Percentiles rank a stretch among this genome's conserved stretches.
Conservation (phyloP, 2,329 filamentous ascomycete species). For the Cercospora berteroae region DNA sequence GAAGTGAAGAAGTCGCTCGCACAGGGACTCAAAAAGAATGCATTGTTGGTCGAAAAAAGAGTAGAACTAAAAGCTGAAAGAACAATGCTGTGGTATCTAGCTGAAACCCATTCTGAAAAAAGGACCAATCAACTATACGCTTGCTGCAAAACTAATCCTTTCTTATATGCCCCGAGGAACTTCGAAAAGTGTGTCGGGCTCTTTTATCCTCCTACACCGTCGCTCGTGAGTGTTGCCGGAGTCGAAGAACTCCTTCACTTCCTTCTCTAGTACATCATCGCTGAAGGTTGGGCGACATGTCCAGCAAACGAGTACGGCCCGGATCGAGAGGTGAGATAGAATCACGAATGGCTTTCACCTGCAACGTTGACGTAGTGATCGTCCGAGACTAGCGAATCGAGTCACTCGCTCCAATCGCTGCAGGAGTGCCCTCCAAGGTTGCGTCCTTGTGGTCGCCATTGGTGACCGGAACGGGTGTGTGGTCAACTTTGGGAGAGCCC, state of each 20-base stretch:
- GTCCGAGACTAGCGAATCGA: conserved; percentile 14
- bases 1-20: background rate
- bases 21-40: background rate
- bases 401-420: conserved; percentile 3
- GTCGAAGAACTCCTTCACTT: background rate
- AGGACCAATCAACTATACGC: conserved; percentile 1
- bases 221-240: background rate
- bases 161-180: background rate
- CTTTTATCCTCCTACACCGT: background rate
- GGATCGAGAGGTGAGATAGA: conserved; percentile 10
- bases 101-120: background rate
- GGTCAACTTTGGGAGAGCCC: conserved; percentile 1
- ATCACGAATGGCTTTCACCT: background rate
- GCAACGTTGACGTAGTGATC: conserved; percentile 1
- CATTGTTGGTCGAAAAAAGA: background rate
- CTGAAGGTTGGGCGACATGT: background rate
- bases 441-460: conserved; percentile 13
- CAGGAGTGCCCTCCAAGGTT: conserved; percentile 12
- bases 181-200: background rate
- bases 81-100: conserved; percentile 7
- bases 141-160: conserved; percentile 2
- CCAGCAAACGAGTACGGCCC: conserved; percentile 2
- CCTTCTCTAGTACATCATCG: background rate
- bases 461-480: background rate
- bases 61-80: background rate